phyloP scores from a whole-genome alignment of 2,329 filamentous ascomycete species.

The Diplodia mutila region DNA sequence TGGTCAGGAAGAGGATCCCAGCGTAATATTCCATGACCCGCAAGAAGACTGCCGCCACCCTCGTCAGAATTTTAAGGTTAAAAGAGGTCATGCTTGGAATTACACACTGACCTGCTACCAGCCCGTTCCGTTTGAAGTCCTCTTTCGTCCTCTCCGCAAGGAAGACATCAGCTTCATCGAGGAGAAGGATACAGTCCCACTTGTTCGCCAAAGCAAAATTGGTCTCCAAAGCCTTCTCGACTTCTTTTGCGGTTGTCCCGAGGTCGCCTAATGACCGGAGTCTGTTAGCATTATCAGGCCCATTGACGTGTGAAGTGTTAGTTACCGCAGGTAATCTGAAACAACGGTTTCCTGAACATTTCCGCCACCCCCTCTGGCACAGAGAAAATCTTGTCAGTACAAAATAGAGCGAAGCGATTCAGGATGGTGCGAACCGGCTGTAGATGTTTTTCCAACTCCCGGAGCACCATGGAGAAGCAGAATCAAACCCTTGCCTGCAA shows the following conservation, averaged over 20 bases:
- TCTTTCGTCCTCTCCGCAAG: background rate
- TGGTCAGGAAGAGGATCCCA: conserved; percentile 42
- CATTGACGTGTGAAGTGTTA: too few relatives aligned
- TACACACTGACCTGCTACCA: background rate
- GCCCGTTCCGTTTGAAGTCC: background rate
- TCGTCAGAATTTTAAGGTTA: background rate
- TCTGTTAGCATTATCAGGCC: too few relatives aligned
- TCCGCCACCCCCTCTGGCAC: background rate
- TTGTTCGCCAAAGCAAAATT: background rate
- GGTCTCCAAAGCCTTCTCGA: background rate
- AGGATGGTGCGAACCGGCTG: background rate
- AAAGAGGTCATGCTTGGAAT: fast-evolving
- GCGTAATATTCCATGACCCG: conserved; percentile 18
- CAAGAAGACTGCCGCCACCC: conserved; percentile 11
- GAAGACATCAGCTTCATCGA: background rate
- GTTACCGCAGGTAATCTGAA: background rate
- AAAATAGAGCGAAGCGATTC: too few relatives aligned
- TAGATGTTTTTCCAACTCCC: background rate
- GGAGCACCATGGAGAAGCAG: background rate
- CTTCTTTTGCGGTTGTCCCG: background rate
- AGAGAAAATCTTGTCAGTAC: background rate
- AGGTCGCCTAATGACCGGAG: background rate
- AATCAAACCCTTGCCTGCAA: background rate
- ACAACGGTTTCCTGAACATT: background rate
- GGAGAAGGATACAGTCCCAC: background rate